Evolutionary conservation across 1,284 basidiomycete species (phyloP), one percentile per base, ranked within the genome.

Genomic region (Schizophyllum commune): DNA sequence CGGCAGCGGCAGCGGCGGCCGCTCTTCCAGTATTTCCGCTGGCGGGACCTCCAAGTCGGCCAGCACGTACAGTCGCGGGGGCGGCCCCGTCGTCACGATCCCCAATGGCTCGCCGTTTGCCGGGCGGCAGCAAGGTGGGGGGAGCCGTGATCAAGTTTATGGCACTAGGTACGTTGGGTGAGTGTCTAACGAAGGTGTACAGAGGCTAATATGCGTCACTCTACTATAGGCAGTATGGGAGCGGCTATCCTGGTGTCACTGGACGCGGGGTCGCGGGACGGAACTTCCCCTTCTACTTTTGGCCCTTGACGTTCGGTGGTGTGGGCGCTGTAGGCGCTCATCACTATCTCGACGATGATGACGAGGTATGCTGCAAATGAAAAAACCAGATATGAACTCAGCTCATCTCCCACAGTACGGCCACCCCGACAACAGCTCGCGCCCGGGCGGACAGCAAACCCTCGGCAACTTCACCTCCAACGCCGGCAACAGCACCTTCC

Each of bases 271-370:
- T 83, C 7, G 67, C 67, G 2, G 74, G 75, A 15, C 75, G 76
- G 11, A 75, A 75, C 3, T 85, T 85, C 66, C 83, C 83, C 0
- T 85, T 82, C 68, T 75, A 71, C 61, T 86, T 83, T 69, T 86
- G 83, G 83, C 84, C 84, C 2, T 63, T 86, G 9, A 76, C 78
- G 4, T 86, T 80, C 76, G 80, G 81, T 21, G 72, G 13, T 8
- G 39, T 69, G 1, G 65, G 68, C 39, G 75, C 73, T 1, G 72
- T 70, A n/a, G 74, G 74, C 7, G 68, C 72, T 15, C 69, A 47
- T 3, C 68, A 69, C 4, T 82, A 83, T 65, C 73, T 85, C 65
- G 71, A 70, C 51, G 27, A 13, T 8, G 5, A 65, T 58, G 62
- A 67, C 21, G 72, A 76, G 68, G 73, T 72, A 56, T 39, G 63